Base-by-base conservation (phyloP, 2,329 filamentous ascomycete species). In the Proliferodiscus dingleyae region DNA sequence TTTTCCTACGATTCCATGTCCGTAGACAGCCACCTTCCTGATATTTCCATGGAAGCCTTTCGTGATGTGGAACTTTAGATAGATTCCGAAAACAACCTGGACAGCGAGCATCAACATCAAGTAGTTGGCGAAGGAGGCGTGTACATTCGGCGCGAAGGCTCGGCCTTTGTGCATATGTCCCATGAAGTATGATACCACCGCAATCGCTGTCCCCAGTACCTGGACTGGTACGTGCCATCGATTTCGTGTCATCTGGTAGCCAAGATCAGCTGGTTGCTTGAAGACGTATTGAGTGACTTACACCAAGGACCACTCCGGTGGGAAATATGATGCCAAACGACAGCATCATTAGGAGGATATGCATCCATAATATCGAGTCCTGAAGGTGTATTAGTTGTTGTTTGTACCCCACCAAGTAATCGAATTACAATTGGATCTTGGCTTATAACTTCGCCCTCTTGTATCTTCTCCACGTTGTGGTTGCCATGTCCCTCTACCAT, bases 201-300 rank as follows among this genome's bases (percentile, higher is more conserved):
- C 87, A 53, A 97, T 74, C 21, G 80, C 68, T 19, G 87, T 84
- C 53, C 85, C 88, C 43, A 85, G 61, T 22, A 84, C 75, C 66
- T 98, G 93, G 3, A 89, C 72, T 5, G 93, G 91, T 41, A 97
- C 91, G 70, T 98, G 93, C 88, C 89, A 97, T 68, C 87, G 81
- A 50, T 85, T 95, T 51, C 88, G 89, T 54, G 86, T 81, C 48
- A 98, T 90, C 85, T 94, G 64, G 37, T 50, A 16, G 40, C 29
- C 22, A 52, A 38, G 38, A 33, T 44, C 46, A 54, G 50, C 42
- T 15, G 32, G 11, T 24, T 39, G 42, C 18, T 22, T 6, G 3
- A 13, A 41, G 26, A 6, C 4, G 10, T 18, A n/a, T 11, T 37
- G 18, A 21, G 30, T 41, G 43, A 70, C 84, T 60, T 79, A 93